phyloP scores from a whole-genome alignment of 352 stramenopile species.

The Globisporangium perplexum region DNA sequence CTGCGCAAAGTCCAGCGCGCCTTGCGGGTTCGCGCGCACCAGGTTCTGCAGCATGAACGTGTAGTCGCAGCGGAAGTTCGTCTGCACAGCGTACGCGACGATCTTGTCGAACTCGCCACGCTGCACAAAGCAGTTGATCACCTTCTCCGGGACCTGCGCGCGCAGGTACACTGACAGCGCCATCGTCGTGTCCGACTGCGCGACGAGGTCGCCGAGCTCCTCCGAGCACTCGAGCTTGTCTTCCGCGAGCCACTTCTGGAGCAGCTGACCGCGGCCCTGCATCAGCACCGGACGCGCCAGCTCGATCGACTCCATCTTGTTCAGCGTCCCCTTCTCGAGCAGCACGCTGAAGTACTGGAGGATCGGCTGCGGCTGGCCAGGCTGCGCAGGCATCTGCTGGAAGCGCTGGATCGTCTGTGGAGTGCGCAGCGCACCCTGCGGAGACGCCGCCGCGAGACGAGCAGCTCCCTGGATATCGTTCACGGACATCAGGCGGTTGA shows the following conservation, averaged over 20 bases:
- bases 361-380: conserved; percentile 95
- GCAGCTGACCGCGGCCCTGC: conserved; percentile 95
- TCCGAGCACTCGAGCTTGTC: conserved; percentile 98
- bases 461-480: conserved; percentile 83
- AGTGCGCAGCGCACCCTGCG: conserved; percentile 91
- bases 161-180: conserved; percentile 98
- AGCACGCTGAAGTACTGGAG: conserved; percentile 99
- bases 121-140: conserved; percentile 99
- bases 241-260: conserved; percentile 99
- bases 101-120: conserved; percentile 99
- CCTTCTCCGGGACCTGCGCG: conserved; percentile 97
- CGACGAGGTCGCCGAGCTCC: conserved; percentile 96
- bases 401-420: conserved; percentile 98
- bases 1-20: conserved; percentile 97
- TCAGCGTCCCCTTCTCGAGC: conserved; percentile 97
- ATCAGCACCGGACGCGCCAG: conserved; percentile 96
- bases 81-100: conserved; percentile 91
- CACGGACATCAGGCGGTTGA: conserved; percentile 91
- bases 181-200: conserved; percentile 95
- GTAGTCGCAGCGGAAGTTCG: conserved; percentile 99
- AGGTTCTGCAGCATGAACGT: conserved; percentile 99
- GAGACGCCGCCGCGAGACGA: conserved; percentile 89
- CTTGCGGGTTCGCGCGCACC: conserved; percentile 96
- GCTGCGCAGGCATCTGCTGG: conserved; percentile 96
- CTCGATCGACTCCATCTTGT: conserved; percentile 99